A percentile compares a stretch with the other conserved stretches of the same genome.
Conservation (phyloP, 768 basidiomycete species). For the Mrakia hoshinonis region DNA sequence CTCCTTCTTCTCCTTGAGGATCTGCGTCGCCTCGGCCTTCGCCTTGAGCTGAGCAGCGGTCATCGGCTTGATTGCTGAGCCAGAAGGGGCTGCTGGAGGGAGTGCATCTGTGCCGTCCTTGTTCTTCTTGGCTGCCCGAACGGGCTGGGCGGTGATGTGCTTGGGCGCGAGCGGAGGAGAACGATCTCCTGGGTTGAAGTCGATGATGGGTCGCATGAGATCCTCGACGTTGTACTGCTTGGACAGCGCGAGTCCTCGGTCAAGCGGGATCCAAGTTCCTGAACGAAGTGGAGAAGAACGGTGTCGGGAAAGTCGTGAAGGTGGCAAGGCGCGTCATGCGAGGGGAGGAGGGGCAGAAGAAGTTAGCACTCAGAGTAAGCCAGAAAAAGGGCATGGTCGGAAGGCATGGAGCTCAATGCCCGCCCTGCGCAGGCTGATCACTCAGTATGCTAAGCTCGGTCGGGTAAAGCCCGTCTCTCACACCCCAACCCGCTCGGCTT, state of each 20-base stretch:
- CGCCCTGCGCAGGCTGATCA: too few species aligned
- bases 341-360: too few species aligned
- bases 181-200: constrained; percentile 78
- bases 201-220: constrained; percentile 82
- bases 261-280: constrained; percentile 99
- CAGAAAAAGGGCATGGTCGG: too few species aligned
- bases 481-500: too few species aligned
- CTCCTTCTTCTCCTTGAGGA: constrained; percentile 19
- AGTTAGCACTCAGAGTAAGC: too few species aligned
- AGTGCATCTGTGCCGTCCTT: neutral
- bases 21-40: constrained; percentile 16
- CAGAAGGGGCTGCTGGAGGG: neutral
- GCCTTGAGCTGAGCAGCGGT: neutral
- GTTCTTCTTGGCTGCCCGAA: constrained; percentile 38
- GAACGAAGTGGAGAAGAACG: neutral
- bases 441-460: too few species aligned
- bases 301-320: neutral
- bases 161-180: constrained; percentile 79
- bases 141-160: constrained; percentile 70
- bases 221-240: constrained; percentile 88
- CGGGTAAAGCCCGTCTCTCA: too few species aligned
- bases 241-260: constrained; percentile 72
- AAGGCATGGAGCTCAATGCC: too few species aligned
- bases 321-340: neutral
- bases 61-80: neutral